Conservation (phyloP, 192 early-diverging fungal genomes). For the Gaertneriomyces sp. region DNA sequence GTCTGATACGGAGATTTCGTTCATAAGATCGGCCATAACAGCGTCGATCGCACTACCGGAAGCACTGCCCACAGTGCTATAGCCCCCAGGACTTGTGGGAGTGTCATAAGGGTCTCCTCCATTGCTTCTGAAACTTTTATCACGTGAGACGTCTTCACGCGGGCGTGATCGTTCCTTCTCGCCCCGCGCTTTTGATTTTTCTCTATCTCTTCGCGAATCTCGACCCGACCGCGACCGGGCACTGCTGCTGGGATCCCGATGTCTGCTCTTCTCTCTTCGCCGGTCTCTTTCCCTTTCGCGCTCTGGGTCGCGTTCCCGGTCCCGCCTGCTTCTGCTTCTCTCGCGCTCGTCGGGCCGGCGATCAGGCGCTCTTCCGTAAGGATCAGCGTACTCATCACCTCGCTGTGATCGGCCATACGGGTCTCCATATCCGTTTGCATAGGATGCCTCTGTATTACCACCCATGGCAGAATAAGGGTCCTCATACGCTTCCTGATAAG, state of each 20-base stretch:
- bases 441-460: neutral
- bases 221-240: too few relatives aligned
- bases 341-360: neutral
- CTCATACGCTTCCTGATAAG: neutral
- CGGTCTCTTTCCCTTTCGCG: too few relatives aligned
- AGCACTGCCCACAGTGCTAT: too few relatives aligned
- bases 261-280: neutral
- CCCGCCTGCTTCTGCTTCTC: neutral
- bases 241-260: slow-evolving; percentile 4
- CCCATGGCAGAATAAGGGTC: neutral
- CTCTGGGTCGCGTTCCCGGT: neutral
- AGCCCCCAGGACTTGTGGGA: neutral
- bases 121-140: too few relatives aligned
- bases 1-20: slow-evolving; percentile 30
- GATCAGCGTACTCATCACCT: neutral
- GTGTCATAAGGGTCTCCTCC: neutral
- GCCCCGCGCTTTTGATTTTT: slow-evolving; percentile 5
- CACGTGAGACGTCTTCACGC: neutral
- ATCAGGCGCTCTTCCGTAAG: neutral
- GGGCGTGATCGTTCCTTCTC: slow-evolving; percentile 1
- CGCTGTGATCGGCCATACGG: neutral
- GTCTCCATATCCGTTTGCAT: slow-evolving; percentile 1
- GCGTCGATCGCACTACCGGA: slow-evolving; percentile 24
- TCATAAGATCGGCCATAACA: slow-evolving; percentile 44
- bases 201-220: neutral